A percentile compares a stretch with the other conserved stretches of the same genome.
These are phyloP conservation scores for Vitellaria paradoxa DNA, from an alignment of 179 eudicot species.

Conservation along the genomic window DNA sequence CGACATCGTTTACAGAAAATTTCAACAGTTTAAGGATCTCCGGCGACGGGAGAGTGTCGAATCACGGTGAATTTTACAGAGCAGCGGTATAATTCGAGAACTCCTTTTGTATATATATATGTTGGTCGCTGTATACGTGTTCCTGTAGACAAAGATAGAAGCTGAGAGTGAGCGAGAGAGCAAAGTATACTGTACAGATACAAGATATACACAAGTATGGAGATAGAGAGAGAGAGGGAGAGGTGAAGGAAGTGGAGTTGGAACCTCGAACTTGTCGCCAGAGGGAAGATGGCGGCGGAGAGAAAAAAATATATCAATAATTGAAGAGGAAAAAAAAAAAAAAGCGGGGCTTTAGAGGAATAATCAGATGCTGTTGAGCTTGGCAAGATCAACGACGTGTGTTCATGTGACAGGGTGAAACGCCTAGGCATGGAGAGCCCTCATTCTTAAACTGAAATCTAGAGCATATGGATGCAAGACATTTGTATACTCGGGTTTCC, in stretches of 20 bases:
- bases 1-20: constrained; percentile 22
- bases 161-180: neutral
- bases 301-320: no score
- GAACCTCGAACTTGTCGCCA: no score
- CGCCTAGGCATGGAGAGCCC: no score
- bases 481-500: no score
- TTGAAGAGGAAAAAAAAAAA: no score
- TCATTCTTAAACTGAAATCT: no score
- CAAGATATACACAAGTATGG: neutral
- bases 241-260: neutral
- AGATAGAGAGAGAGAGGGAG: neutral
- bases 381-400: no score
- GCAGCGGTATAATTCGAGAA: neutral
- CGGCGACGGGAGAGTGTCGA: neutral
- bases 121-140: neutral
- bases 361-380: no score
- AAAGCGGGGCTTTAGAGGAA: neutral
- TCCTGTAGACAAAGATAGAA: neutral
- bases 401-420: no score
- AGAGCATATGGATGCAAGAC: no score
- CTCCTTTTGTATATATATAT: neutral
- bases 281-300: no score
- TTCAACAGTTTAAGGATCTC: neutral
- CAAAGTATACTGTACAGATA: neutral
- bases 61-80: neutral